Conservation (phyloP, 306 rosid species). For the barrel medic (Medicago truncatula) region DNA sequence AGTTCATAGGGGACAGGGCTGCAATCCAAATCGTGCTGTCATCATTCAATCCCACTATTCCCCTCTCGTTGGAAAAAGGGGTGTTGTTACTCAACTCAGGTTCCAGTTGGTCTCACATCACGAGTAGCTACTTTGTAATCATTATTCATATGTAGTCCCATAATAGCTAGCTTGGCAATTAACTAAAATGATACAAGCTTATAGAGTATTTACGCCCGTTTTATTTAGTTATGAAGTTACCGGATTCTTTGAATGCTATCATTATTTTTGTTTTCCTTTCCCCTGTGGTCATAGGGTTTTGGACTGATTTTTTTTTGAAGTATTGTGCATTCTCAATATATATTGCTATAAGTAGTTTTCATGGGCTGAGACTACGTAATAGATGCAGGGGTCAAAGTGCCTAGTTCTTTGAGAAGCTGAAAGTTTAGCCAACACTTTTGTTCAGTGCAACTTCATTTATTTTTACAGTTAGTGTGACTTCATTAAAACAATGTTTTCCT, state of each 20-base stretch:
- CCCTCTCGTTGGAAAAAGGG: constrained; percentile 8
- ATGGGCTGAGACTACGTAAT: too few relatives aligned
- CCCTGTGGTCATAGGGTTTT: background rate
- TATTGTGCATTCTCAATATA: too few relatives aligned
- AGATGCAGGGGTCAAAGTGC: too few relatives aligned
- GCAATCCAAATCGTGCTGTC: constrained; percentile 11
- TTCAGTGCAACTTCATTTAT: too few relatives aligned
- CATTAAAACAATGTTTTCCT: too few relatives aligned
- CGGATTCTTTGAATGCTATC: background rate
- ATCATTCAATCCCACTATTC: constrained; percentile 7
- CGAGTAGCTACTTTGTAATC: constrained; percentile 6
- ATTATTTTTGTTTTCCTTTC: background rate
- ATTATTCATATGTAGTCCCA: background rate
- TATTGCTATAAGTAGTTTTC: too few relatives aligned
- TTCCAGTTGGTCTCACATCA: constrained; percentile 1
- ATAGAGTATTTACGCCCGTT: background rate
- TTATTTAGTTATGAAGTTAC: background rate
- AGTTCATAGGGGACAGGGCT: background rate
- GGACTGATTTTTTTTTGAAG: too few relatives aligned
- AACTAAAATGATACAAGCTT: background rate
- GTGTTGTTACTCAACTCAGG: constrained; percentile 16
- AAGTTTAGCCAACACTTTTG: too few relatives aligned
- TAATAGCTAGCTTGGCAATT: constrained; percentile 10
- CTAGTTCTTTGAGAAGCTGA: too few relatives aligned
- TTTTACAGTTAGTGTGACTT: too few relatives aligned